These are phyloP conservation scores for Musa beccarii DNA, from an alignment of 176 grass and related monocot genomes.

Conservation along the genomic window DNA sequence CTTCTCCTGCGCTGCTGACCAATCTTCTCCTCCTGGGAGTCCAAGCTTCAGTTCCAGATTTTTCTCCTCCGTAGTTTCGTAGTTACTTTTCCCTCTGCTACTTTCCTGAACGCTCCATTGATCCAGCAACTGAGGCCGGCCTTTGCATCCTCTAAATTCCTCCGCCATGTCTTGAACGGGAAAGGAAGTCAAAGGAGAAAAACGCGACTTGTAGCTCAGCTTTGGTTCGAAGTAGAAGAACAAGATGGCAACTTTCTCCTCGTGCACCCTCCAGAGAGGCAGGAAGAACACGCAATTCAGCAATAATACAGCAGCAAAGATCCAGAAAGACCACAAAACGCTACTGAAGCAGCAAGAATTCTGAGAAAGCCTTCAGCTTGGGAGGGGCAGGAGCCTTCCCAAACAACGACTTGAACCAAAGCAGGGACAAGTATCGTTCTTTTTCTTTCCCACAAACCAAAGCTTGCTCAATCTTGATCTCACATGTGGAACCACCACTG, in stretches of 20 bases:
- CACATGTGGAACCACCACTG: neutral
- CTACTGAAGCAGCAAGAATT: no score
- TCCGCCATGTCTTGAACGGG: neutral
- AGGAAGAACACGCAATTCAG: no score
- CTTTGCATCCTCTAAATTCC: neutral
- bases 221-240: no score
- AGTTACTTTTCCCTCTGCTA: neutral
- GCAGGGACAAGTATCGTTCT: neutral
- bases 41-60: conserved; percentile 16
- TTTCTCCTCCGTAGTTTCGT: conserved; percentile 33
- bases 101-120: neutral
- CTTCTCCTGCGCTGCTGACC: conserved; percentile 1
- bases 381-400: no score
- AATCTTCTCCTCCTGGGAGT: conserved; percentile 3
- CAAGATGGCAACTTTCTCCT: no score
- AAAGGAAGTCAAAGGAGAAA: neutral
- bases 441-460: conserved; percentile 9
- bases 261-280: no score
- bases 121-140: conserved; percentile 10
- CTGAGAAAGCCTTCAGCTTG: no score
- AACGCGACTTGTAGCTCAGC: neutral
- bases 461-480: neutral
- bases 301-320: no score
- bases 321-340: no score
- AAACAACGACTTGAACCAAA: neutral